Evolutionary conservation across 2,329 filamentous ascomycete species (phyloP).

Genomic region (Zalaria sp.): DNA sequence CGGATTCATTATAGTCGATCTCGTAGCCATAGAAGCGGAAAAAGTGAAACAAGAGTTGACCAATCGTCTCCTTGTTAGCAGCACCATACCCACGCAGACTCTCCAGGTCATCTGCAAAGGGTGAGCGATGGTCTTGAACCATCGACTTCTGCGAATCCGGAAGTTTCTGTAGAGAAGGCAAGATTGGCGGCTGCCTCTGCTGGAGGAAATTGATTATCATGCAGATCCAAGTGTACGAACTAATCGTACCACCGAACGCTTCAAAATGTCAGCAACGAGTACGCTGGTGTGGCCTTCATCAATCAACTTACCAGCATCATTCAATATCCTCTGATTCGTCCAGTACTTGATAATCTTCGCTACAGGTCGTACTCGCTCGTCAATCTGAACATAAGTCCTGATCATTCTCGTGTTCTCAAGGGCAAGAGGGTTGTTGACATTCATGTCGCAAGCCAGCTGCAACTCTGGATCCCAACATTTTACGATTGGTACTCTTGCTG

Average conservation of each 20-base stretch:
- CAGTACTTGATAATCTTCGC: slow-evolving; percentile 98
- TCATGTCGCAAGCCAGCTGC: slow-evolving; percentile 86
- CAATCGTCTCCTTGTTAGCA: slow-evolving; percentile 68
- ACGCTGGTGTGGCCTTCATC: slow-evolving; percentile 1
- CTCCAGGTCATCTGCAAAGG: slow-evolving; percentile 77
- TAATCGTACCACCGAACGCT: slow-evolving; percentile 88
- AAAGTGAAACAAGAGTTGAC: slow-evolving; percentile 84
- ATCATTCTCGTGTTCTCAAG: slow-evolving; percentile 97
- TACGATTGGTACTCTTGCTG: slow-evolving; percentile 93
- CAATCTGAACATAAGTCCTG: slow-evolving; percentile 87
- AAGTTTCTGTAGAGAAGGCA: slow-evolving; percentile 73
- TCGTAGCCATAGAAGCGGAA: slow-evolving; percentile 92
- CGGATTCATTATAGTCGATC: slow-evolving; percentile 73
- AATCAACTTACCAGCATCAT: slow-evolving; percentile 73
- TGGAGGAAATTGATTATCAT: slow-evolving; percentile 95
- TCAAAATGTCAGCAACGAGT: slow-evolving; percentile 5
- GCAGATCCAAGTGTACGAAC: slow-evolving; percentile 98
- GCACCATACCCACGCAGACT: slow-evolving; percentile 60
- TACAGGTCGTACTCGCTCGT: slow-evolving; percentile 76
- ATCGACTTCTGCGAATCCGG: slow-evolving; percentile 46
- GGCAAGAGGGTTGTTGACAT: slow-evolving; percentile 92
- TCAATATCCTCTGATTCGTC: slow-evolving; percentile 84
- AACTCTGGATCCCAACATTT: slow-evolving; percentile 97
- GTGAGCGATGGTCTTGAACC: slow-evolving; percentile 52
- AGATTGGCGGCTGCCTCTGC: slow-evolving; percentile 65